phyloP scores from a whole-genome alignment of 345 rosid species.

The Nasturtium officinale region DNA sequence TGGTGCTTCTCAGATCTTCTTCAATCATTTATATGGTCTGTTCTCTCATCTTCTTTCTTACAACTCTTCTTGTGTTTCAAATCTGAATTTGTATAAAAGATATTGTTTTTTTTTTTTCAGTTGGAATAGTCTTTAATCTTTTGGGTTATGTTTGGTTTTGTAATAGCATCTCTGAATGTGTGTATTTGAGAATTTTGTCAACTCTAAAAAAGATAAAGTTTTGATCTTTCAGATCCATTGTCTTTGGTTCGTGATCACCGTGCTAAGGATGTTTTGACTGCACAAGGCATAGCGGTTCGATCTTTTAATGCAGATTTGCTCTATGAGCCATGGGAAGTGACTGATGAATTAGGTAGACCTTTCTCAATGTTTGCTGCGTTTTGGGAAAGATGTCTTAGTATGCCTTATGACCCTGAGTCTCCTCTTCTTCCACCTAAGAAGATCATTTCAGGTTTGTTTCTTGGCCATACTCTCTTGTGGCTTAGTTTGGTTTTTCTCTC shows the following conservation, averaged over 20 bases:
- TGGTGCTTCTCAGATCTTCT: conserved; percentile 92
- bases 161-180: not conserved
- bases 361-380: conserved; percentile 77
- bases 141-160: not conserved
- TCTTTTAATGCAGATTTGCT: conserved; percentile 95
- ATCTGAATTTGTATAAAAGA: not conserved
- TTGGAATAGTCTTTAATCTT: not conserved
- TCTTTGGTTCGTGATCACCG: conserved; percentile 95
- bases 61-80: not conserved
- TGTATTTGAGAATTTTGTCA: too few relatives aligned
- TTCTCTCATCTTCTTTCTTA: conserved; percentile 27
- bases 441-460: conserved; percentile 72
- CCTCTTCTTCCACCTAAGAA: conserved; percentile 98
- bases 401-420: conserved; percentile 96
- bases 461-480: conserved; percentile 2
- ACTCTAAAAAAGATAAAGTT: not conserved
- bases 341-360: conserved; percentile 74
- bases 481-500: too few relatives aligned
- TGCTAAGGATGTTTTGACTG: conserved; percentile 74
- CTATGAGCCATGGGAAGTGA: conserved; percentile 97
- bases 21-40: conserved; percentile 97
- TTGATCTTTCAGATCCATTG: conserved; percentile 71
- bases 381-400: conserved; percentile 95
- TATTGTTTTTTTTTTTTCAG: conserved; percentile 7
- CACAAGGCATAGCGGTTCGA: conserved; percentile 72